Evolutionary conservation across 179 eudicot species (phyloP).

Genomic region (Gypsophila paniculata): DNA sequence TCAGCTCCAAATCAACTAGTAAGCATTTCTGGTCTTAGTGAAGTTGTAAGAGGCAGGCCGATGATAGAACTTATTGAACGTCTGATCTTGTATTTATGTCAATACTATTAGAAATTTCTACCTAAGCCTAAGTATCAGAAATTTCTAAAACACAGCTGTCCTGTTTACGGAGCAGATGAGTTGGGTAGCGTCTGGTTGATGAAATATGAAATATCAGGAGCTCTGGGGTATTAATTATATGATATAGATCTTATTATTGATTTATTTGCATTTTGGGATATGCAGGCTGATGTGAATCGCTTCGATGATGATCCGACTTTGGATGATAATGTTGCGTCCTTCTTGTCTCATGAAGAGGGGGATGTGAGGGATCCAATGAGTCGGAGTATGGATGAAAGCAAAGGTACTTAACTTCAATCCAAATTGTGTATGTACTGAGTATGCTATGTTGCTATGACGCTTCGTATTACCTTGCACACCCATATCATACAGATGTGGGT

Average conservation of each 20-base stretch:
- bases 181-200: neutral
- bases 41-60: neutral
- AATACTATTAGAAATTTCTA: neutral
- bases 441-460: neutral
- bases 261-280: slow-evolving; percentile 33
- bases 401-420: slow-evolving; percentile 42
- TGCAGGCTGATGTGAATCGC: slow-evolving; percentile 76
- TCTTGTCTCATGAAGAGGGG: slow-evolving; percentile 85
- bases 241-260: neutral
- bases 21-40: slow-evolving; percentile 22
- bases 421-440: neutral
- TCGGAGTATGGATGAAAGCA: slow-evolving; percentile 84
- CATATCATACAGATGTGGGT: no score
- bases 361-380: slow-evolving; percentile 81
- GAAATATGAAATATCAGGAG: neutral
- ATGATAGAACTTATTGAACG: slow-evolving; percentile 6
- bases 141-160: neutral
- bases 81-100: neutral
- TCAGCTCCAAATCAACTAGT: slow-evolving; percentile 85
- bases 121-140: neutral
- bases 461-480: no score
- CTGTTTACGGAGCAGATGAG: neutral
- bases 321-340: slow-evolving; percentile 90
- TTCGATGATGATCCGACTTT: slow-evolving; percentile 81
- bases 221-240: neutral